Conservation (phyloP, 2,329 filamentous ascomycete species). For the Aspergillus oerlinghausenensis region DNA sequence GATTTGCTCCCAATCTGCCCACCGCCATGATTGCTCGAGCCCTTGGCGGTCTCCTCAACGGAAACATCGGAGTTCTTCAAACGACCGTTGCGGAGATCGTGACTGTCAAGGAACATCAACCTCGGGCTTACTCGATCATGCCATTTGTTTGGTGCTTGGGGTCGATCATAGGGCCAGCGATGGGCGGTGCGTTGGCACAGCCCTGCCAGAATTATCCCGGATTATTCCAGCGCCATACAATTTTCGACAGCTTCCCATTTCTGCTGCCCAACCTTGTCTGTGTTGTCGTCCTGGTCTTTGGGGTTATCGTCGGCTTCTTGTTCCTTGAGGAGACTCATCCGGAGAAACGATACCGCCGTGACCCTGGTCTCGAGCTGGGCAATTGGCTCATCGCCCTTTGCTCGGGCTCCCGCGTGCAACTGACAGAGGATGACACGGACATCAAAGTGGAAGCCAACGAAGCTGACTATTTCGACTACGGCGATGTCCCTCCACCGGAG, state of each 20-base stretch:
- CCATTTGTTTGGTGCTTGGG: conserved; percentile 97
- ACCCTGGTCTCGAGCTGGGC: conserved; percentile 72
- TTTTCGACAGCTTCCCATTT: conserved; percentile 86
- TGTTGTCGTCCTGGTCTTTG: conserved; percentile 68
- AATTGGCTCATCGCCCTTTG: conserved; percentile 55
- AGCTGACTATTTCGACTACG: conserved; percentile 53
- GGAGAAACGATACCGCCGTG: conserved; percentile 69
- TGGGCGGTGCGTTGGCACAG: conserved; percentile 83
- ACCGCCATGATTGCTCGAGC: conserved; percentile 83
- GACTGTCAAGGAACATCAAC: conserved; percentile 87
- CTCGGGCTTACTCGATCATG: conserved; percentile 95
- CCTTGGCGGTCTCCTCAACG: conserved; percentile 85
- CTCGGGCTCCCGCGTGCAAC: conserved; percentile 25
- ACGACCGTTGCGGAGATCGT: conserved; percentile 94
- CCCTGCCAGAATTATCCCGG: conserved; percentile 78
- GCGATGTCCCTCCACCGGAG: conserved; percentile 59
- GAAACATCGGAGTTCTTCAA: conserved; percentile 92
- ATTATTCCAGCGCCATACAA: conserved; percentile 65
- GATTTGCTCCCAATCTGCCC: conserved; percentile 76
- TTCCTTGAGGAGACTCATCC: conserved; percentile 94
- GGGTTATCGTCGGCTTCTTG: conserved; percentile 72
- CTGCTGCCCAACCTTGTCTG: conserved; percentile 90
- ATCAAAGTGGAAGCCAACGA: conserved; percentile 48
- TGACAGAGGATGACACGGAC: conserved; percentile 19
- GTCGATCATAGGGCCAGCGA: conserved; percentile 87